Base-by-base conservation (phyloP, 1,284 basidiomycete species). In the Puccinia brachypodii region DNA sequence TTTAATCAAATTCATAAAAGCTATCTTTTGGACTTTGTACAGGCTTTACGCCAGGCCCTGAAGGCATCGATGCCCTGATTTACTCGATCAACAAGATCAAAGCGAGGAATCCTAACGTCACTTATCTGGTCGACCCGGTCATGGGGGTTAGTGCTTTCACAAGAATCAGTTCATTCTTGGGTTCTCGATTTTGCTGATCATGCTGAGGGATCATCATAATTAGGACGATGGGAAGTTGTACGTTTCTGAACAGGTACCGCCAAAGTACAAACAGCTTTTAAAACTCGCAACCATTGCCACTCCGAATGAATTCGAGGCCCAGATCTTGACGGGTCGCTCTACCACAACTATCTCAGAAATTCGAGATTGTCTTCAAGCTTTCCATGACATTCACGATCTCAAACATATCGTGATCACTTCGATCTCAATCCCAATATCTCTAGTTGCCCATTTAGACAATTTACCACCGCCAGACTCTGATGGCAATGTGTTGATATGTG, bases 251-350 rank as follows among this genome's bases (percentile, higher is more conserved):
- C 92, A 94, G 83, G 94, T 96, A 6, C 90, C 99, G 77, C 94
- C 95, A 0, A 90, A 95, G 69, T 99, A 99, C 88, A 91, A 91
- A 75, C 84, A 86, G 25, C 90, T 99, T 87, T 89, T 99, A 1
- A 89, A 90, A 22, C 88, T 92, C 31, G 92, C 96, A 0, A 94
- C 93, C 0, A 92, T 98, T 81, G 96, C 98, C 83, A 96, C 96
- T 0, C 96, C 96, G 0, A 99, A 99, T 86, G 97, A 96, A 90
- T 99, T 96, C 84, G 97, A 99, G 88, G 93, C 93, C 79, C 95
- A 93, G 87, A 89, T 92, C 2, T 88, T 96, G 16, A 94, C 95
- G 0, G 90, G 91, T 62, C 88, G 90, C 69, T 87, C 90, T 76
- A 91, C 98, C 68, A 89, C 88, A 14, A 91, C 92, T 82, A 85